Conservation (phyloP, 805 yeast genomes). For the Candida bentonensis region DNA sequence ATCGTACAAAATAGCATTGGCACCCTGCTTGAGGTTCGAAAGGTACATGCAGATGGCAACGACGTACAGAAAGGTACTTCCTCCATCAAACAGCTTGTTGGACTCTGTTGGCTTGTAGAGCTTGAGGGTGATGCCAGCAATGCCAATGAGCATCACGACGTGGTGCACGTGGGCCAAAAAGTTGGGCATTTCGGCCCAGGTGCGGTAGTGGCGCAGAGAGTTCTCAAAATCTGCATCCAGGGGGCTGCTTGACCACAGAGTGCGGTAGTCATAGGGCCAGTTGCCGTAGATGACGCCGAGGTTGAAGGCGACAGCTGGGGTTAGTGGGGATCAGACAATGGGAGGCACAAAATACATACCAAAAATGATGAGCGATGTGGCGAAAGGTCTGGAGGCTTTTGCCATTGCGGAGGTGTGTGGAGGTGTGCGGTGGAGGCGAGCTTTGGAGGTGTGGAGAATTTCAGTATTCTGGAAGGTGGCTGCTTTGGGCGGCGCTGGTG, state of each 20-base stretch:
- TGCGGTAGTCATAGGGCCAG: conserved; percentile 65
- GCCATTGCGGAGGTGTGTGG: background rate
- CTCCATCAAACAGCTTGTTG: conserved; percentile 79
- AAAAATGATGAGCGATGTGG: background rate
- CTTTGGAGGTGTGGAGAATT: no score
- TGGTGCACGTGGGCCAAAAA: conserved; percentile 50
- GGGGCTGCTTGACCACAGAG: conserved; percentile 50
- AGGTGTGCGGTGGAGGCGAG: no score
- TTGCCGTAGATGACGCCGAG: conserved; percentile 69
- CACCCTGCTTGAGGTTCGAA: conserved; percentile 75
- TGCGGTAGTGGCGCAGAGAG: conserved; percentile 60
- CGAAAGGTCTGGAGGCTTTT: background rate
- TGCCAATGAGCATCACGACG: conserved; percentile 45
- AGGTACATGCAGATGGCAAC: conserved; percentile 65
- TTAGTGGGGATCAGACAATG: background rate
- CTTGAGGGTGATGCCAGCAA: conserved; percentile 60
- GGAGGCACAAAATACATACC: background rate
- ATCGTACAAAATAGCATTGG: conserved; percentile 50
- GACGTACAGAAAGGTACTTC: conserved; percentile 60
- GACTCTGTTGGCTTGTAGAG: conserved; percentile 81
- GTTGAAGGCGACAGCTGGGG: conserved; percentile 48
- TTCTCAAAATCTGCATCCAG: conserved; percentile 39
- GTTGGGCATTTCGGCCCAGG: conserved; percentile 55
- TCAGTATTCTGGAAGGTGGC: no score
- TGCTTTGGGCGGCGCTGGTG: no score